Percentiles rank a stretch among this genome's conserved stretches.
phyloP scores from a whole-genome alignment of 768 basidiomycete genomes.

The Pilatotrama ljubarskyi region DNA sequence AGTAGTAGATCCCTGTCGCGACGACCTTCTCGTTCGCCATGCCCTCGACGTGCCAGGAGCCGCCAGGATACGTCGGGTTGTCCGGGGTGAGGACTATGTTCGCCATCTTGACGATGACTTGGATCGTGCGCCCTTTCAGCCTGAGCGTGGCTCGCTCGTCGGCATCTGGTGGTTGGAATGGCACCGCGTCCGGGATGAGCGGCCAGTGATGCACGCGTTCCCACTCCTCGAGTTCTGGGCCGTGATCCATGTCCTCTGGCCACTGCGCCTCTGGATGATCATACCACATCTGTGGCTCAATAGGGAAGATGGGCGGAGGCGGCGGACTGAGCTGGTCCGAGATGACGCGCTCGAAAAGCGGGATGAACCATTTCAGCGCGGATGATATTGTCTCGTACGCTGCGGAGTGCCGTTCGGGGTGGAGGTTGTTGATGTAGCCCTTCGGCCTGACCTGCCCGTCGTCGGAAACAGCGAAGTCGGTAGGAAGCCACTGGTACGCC shows the following conservation, averaged over 20 bases:
- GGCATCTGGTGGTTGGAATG: not conserved
- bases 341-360: slow-evolving; percentile 31
- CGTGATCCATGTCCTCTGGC: not conserved
- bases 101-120: slow-evolving; percentile 44
- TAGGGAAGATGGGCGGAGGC: not conserved
- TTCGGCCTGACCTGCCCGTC: slow-evolving; percentile 25
- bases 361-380: slow-evolving; percentile 24
- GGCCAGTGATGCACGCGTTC: not conserved
- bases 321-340: slow-evolving; percentile 7
- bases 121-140: slow-evolving; percentile 26
- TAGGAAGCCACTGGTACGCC: slow-evolving; percentile 31
- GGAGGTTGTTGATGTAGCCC: slow-evolving; percentile 34
- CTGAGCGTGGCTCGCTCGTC: not conserved
- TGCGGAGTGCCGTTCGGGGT: slow-evolving; percentile 18
- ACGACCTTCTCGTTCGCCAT: slow-evolving; percentile 25
- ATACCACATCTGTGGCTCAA: slow-evolving; percentile 9
- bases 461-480: slow-evolving; percentile 29
- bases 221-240: not conserved
- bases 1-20: slow-evolving; percentile 24
- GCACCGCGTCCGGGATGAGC: not conserved
- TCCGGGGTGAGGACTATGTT: slow-evolving; percentile 35
- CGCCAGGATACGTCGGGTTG: slow-evolving; percentile 32
- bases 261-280: not conserved
- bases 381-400: slow-evolving; percentile 21
- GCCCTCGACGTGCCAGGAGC: slow-evolving; percentile 38